Conservation (phyloP, 208 protist genomes). For the Crithidia brevicula region DNA sequence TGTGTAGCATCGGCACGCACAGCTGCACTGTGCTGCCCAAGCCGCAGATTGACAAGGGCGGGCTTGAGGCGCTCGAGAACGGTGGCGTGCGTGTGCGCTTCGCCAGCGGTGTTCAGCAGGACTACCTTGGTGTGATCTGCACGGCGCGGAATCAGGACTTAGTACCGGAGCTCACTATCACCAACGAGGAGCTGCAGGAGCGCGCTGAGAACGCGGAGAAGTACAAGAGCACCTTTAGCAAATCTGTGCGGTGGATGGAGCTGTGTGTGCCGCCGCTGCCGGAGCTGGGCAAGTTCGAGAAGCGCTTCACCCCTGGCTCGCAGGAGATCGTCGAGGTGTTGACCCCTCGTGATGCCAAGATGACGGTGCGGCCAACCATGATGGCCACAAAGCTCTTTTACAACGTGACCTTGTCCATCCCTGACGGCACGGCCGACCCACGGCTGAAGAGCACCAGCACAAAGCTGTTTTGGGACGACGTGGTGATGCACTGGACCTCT, state of each 20-base stretch:
- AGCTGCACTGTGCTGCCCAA: constrained; percentile 86
- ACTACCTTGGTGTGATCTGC: constrained; percentile 91
- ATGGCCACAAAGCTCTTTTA: constrained; percentile 94
- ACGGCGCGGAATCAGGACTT: constrained; percentile 76
- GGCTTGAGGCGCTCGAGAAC: constrained; percentile 78
- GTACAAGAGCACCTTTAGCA: constrained; percentile 64
- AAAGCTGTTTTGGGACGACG: constrained; percentile 93
- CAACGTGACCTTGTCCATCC: constrained; percentile 90
- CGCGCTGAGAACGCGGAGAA: constrained; percentile 80
- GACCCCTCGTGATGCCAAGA: constrained; percentile 88
- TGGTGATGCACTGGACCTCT: constrained; percentile 88
- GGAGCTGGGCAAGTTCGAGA: constrained; percentile 83
- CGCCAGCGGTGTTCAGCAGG: constrained; percentile 70
- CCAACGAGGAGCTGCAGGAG: constrained; percentile 85
- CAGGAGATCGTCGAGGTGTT: constrained; percentile 92
- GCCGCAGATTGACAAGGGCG: constrained; percentile 75
- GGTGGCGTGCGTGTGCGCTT: constrained; percentile 90
- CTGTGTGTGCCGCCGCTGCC: constrained; percentile 89
- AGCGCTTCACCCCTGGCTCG: constrained; percentile 90
- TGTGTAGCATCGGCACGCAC: constrained; percentile 84
- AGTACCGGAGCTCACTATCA: constrained; percentile 83
- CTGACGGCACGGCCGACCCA: constrained; percentile 78
- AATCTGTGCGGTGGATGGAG: constrained; percentile 89
- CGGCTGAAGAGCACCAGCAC: constrained; percentile 84
- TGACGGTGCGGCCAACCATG: constrained; percentile 92